These are phyloP conservation scores for Xylaria polymorpha DNA, from an alignment of 2,329 filamentous ascomycete genomes.

Conservation along the genomic window DNA sequence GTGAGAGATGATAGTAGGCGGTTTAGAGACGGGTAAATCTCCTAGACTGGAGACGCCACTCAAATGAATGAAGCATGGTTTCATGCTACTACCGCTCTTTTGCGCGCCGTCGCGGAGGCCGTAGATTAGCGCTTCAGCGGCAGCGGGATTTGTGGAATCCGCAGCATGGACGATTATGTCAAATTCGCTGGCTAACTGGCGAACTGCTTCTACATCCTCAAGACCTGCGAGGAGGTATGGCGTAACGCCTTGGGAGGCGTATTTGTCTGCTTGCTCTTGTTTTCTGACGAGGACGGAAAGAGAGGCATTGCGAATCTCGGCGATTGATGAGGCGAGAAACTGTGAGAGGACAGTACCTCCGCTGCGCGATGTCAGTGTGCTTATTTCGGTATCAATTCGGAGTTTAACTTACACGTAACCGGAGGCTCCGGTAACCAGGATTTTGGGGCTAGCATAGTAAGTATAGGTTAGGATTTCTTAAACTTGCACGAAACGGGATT, in stretches of 20 bases:
- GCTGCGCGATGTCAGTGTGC: background rate
- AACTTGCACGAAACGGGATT: background rate
- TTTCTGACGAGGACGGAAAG: slow-evolving; percentile 12
- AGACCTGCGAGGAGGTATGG: background rate
- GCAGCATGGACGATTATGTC: background rate
- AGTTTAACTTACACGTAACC: slow-evolving; percentile 11
- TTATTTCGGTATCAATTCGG: background rate
- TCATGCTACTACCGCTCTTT: background rate
- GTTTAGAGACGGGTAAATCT: slow-evolving; percentile 9
- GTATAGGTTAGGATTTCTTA: background rate
- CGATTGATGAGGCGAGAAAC: background rate
- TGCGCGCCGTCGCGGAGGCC: background rate
- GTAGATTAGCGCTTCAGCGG: background rate
- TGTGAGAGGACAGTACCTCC: slow-evolving; percentile 6
- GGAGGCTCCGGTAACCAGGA: slow-evolving; percentile 6
- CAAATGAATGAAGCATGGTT: slow-evolving; percentile 7
- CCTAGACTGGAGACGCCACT: slow-evolving; percentile 12
- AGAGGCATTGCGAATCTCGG: background rate
- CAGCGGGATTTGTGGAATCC: background rate
- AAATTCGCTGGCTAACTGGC: background rate
- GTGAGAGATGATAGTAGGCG: background rate
- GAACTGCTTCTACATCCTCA: background rate
- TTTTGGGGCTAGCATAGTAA: slow-evolving; percentile 1
- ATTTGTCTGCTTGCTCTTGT: slow-evolving; percentile 13
- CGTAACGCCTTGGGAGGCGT: slow-evolving; percentile 2